These are phyloP conservation scores for Fraxinus paxiana DNA, from an alignment of 305 asterid genomes.

Conservation along the genomic window DNA sequence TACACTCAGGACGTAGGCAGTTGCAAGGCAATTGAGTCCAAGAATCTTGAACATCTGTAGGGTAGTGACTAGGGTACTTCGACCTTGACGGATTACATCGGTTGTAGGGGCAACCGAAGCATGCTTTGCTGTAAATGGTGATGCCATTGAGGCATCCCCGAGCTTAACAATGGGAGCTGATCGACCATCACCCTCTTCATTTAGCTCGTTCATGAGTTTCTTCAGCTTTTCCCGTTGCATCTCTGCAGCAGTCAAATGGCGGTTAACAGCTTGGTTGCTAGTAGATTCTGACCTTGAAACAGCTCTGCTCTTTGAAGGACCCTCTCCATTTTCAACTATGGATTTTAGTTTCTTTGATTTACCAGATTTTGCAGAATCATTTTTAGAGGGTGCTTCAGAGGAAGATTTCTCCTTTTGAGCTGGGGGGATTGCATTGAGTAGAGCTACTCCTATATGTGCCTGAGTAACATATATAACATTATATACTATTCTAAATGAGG, in stretches of 20 bases:
- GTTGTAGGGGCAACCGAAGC: constrained; percentile 93
- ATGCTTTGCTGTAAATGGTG: constrained; percentile 95
- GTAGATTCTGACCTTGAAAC: constrained; percentile 48
- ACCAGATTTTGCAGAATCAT: constrained; percentile 51
- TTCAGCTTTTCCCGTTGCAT: constrained; percentile 77
- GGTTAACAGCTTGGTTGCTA: constrained; percentile 55
- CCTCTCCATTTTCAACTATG: constrained; percentile 41
- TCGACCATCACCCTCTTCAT: constrained; percentile 82
- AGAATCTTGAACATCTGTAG: constrained; percentile 99
- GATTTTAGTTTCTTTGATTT: constrained; percentile 59
- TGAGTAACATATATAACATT: constrained; percentile 24
- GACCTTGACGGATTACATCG: constrained; percentile 91
- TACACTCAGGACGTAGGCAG: constrained; percentile 91
- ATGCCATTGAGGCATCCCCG: constrained; percentile 98
- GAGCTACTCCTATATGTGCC: constrained; percentile 97
- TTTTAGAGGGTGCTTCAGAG: constrained; percentile 51
- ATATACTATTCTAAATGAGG: neutral
- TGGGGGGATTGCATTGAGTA: constrained; percentile 81
- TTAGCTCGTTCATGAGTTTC: constrained; percentile 85
- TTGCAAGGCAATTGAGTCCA: constrained; percentile 95
- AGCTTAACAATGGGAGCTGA: constrained; percentile 87
- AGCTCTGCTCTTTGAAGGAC: constrained; percentile 40
- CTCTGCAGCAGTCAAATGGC: constrained; percentile 77
- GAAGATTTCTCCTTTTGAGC: constrained; percentile 48
- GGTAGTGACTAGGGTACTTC: constrained; percentile 92